Base-by-base conservation (phyloP, 1,284 basidiomycete genomes). In the Ustilago sp. region DNA sequence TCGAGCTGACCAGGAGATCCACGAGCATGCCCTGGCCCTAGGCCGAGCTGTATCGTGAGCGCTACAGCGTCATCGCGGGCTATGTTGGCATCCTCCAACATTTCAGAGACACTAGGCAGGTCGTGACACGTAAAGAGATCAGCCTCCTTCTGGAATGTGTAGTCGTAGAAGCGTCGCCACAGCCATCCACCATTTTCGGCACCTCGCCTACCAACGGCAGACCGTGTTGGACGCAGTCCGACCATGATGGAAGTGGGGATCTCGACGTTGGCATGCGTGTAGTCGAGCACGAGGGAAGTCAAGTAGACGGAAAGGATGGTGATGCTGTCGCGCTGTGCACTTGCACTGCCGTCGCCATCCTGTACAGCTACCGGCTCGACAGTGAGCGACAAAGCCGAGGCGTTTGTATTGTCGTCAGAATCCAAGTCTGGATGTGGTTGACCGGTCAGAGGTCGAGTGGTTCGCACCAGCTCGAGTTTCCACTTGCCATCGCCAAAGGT, bases 401-500 rank as follows among this genome's bases (percentile, higher is more conserved):
- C 23, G 15, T n/a, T 28, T 15, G 41, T 32, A 35, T 68, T 19
- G 28, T 11, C 32, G n/a, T 32, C 11, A 3, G 56, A 47, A 36
- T 35, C 12, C 8, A 47, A 35, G 17, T 53, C 45, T 53, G 34
- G 47, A 28, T 31, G 17, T 5, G 23, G 8, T 19, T 13, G 17
- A 32, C 36, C 19, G 5, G 58, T 23, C 34, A 70, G 51, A 36
- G 61, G 41, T 2, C 76, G 64, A 3, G 63, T 56, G 19, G 76
- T 79, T 2, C 81, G 74, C 1, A 80, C 74, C 11, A 85, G 77
- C 63, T 85, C 83, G n/a, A 85, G 58, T 57, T 78, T 82, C 84
- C 84, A 85, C 41, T 78, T 83, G 50, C 80, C 80, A 41, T 81
- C 80, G 23, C 83, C 84, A 66, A 85, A 85, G 34, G 81, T 32